Evolutionary conservation across 306 rosid species (phyloP), one percentile per base, ranked within the genome.

Genomic region (Aeschynomene evenia): DNA sequence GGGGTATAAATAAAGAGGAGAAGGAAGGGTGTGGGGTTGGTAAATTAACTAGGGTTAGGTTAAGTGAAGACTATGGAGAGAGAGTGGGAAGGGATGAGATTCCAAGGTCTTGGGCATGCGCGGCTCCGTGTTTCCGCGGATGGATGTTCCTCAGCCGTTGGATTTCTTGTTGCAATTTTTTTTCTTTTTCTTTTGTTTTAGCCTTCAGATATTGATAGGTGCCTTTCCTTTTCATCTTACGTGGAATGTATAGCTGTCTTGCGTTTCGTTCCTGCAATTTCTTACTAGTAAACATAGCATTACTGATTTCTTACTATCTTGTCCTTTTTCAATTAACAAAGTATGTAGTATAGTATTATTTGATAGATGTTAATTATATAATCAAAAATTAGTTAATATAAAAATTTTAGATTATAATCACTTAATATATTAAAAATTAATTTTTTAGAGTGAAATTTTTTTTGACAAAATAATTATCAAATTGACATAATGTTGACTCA

Each of bases 91-190:
- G 83, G 83, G 75, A 84, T 61, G 85, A 83, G 89, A 90, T 88
- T 94, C 97, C 98, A 86, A 94, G 78, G 88, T 60, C 39, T 78
- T 81, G 83, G 97, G 98, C 80, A 80, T 57, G 77, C 88, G 91
- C 98, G 98, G 98, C 96, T 94, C 95, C 98, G 96, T 85, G 97
- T 90, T 86, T 94, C 97, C 98, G 97, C 98, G 89, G 82, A 85
- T 82, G 89, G 83, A 79, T 79, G 87, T 83, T 84, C 86, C 92
- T 87, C 79, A 80, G 68, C 98, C 98, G 96, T 92, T 84, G 80
- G 96, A 92, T 92, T 83, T 63, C 53, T 69, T 76, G 13, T 68
- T n/a, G n/a, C n/a, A n/a, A n/a, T n/a, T n/a, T n/a, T n/a, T n/a
- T n/a, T n/a, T n/a, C n/a, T n/a, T n/a, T 6, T 28, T 6, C 49